Conservation (phyloP, 108 stramenopile species). For the Cyclotella kingstonii region DNA sequence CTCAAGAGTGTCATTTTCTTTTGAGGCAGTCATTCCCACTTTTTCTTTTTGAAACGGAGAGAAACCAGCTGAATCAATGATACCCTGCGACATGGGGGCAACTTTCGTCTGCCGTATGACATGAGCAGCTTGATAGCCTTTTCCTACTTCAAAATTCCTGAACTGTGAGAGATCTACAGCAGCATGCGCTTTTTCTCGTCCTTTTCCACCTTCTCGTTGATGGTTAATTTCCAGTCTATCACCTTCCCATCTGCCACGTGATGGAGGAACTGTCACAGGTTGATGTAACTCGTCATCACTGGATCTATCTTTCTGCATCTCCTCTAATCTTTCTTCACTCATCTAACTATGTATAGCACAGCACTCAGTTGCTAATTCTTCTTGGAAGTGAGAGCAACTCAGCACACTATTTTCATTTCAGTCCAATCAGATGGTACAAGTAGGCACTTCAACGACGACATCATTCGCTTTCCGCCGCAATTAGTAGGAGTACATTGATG, state of each 20-base stretch:
- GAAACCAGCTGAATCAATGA: constrained; percentile 43
- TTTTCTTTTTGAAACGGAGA: constrained; percentile 6
- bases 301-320: constrained; percentile 7
- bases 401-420: no score
- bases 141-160: constrained; percentile 73
- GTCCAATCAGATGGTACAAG: no score
- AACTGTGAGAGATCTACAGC: constrained; percentile 81
- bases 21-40: constrained; percentile 7
- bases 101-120: constrained; percentile 68
- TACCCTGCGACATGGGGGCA: neutral
- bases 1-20: constrained; percentile 22
- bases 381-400: no score
- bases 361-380: no score
- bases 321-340: no score
- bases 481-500: no score
- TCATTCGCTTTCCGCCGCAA: no score
- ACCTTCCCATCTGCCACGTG: constrained; percentile 27
- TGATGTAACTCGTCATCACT: constrained; percentile 20
- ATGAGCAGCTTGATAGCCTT: constrained; percentile 83
- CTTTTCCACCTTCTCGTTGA: constrained; percentile 21
- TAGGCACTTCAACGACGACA: no score
- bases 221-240: constrained; percentile 35
- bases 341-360: no score
- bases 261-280: constrained; percentile 15
- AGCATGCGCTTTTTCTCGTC: constrained; percentile 4